phyloP scores from a whole-genome alignment of 306 rosid species.

The Rosa rugosa region DNA sequence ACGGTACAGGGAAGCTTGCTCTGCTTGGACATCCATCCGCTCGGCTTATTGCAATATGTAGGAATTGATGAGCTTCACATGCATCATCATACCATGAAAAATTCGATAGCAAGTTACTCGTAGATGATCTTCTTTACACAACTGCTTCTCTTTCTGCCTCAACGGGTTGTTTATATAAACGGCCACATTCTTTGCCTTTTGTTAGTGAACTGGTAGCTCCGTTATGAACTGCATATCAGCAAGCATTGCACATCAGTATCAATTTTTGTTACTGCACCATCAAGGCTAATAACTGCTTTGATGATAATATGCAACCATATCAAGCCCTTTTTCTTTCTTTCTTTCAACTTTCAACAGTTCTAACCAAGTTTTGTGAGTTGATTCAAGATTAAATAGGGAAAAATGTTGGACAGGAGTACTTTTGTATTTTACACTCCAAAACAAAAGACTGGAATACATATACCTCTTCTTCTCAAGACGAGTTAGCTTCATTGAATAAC shows the following conservation, averaged over 20 bases:
- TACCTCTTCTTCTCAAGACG: conserved; percentile 20
- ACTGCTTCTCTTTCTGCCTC: background rate
- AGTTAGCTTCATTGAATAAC: conserved; percentile 25
- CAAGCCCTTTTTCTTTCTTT: background rate
- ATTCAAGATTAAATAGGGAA: background rate
- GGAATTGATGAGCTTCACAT: background rate
- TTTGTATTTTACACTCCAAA: too few species aligned
- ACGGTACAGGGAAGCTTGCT: background rate
- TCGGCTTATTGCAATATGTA: background rate
- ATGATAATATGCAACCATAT: background rate
- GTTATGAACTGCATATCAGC: background rate
- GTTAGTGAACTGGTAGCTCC: background rate
- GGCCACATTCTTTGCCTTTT: background rate
- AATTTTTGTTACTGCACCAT: background rate
- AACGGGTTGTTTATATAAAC: background rate
- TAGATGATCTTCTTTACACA: background rate
- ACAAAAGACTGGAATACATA: background rate
- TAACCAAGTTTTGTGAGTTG: background rate
- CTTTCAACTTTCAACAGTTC: background rate
- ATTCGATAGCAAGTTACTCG: background rate
- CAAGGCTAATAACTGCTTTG: background rate
- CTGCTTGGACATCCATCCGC: background rate
- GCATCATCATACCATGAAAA: background rate
- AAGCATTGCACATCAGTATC: conserved; percentile 3
- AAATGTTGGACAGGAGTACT: too few species aligned